Evolutionary conservation across 345 rosid species (phyloP).

Genomic region (Sapria himalayana): DNA sequence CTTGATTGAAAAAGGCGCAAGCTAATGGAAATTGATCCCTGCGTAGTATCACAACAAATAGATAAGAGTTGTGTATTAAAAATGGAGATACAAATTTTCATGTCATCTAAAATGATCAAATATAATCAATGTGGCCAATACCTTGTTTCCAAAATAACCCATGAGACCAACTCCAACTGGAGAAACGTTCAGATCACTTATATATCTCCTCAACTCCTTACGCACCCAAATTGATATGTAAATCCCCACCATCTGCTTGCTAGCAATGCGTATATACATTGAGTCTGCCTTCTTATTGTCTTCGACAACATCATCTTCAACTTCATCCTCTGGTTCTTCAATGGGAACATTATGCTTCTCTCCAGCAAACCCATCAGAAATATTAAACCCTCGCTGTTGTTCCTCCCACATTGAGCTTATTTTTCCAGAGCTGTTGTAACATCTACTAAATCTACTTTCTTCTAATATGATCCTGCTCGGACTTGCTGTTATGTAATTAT

Average conservation of each 20-base stretch:
- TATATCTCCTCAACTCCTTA: constrained; percentile 55
- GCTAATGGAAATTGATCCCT: constrained; percentile 97
- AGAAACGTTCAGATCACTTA: constrained; percentile 80
- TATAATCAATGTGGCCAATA: constrained; percentile 8
- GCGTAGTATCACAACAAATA: too few relatives aligned
- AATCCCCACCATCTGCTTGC: constrained; percentile 99
- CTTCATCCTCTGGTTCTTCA: constrained; percentile 16
- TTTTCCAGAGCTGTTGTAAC: constrained; percentile 50
- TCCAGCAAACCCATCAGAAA: constrained; percentile 19
- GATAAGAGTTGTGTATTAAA: too few relatives aligned
- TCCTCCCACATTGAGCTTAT: constrained; percentile 24
- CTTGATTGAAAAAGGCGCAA: constrained; percentile 83
- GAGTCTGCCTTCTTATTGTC: constrained; percentile 13
- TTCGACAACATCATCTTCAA: constrained; percentile 7
- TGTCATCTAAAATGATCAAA: constrained; percentile 5
- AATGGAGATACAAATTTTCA: constrained; percentile 5
- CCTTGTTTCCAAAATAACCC: constrained; percentile 99
- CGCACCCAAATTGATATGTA: constrained; percentile 89
- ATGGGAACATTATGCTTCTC: constrained; percentile 28
- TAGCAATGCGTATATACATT: constrained; percentile 59
- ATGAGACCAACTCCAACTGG: constrained; percentile 95
- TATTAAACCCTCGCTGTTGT: constrained; percentile 20
- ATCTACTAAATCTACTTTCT: constrained; percentile 32
- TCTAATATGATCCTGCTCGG: constrained; percentile 15
- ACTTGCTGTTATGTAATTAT: constrained; percentile 16